These are phyloP conservation scores for Rhodamnia argentea DNA, from an alignment of 345 rosid genomes.

Conservation along the genomic window DNA sequence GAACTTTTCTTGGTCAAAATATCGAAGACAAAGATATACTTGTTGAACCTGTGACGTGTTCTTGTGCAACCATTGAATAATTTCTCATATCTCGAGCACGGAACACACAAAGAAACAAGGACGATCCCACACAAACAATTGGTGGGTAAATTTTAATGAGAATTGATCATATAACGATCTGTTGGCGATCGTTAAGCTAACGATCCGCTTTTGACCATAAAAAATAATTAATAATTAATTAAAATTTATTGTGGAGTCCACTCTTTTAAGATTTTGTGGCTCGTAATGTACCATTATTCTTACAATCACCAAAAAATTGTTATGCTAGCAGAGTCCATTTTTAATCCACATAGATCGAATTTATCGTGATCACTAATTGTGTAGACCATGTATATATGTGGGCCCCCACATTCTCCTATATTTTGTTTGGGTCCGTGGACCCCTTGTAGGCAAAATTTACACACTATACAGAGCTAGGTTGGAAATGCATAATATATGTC, in stretches of 20 bases:
- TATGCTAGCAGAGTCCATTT: too few relatives aligned
- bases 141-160: not conserved
- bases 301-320: too few relatives aligned
- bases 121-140: rapidly evolving
- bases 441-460: not conserved
- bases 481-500: not conserved
- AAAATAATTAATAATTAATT: too few relatives aligned
- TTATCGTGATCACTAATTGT: not conserved
- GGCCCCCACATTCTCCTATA: not conserved
- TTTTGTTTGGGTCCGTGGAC: not conserved
- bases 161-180: too few relatives aligned
- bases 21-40: not conserved
- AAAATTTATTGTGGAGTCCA: too few relatives aligned
- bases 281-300: too few relatives aligned
- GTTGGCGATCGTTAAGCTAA: too few relatives aligned
- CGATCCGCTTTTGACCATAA: too few relatives aligned
- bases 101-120: not conserved
- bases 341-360: not conserved
- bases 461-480: not conserved
- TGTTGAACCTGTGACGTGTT: not conserved
- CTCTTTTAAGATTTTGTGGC: too few relatives aligned
- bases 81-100: not conserved
- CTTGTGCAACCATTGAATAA: rapidly evolving
- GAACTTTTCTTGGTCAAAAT: not conserved
- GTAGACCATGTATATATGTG: not conserved